Conservation (phyloP, 2,329 filamentous ascomycete genomes). For the Pyrenophora teres region DNA sequence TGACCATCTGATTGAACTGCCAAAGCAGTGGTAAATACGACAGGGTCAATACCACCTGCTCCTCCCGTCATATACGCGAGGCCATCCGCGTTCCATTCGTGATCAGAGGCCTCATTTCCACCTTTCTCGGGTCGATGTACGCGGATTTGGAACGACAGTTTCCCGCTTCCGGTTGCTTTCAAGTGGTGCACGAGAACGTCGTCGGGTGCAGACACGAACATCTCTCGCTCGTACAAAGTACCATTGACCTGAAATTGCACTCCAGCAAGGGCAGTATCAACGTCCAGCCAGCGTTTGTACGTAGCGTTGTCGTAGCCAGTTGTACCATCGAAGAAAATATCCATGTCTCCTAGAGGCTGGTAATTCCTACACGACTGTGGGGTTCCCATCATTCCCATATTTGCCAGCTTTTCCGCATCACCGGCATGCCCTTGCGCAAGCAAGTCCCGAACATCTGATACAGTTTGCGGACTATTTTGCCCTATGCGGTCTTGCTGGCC, state of each 20-base stretch:
- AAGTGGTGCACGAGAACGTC: conserved; percentile 16
- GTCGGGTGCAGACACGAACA: conserved; percentile 8
- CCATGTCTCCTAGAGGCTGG: conserved; percentile 8
- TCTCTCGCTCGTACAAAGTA: conserved; percentile 6
- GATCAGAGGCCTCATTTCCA: conserved; percentile 4
- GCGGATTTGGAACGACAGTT: conserved; percentile 8
- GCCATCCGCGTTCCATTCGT: conserved; percentile 7
- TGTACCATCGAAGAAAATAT: conserved; percentile 6
- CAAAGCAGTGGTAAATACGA: conserved; percentile 6
- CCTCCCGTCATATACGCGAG: conserved; percentile 9
- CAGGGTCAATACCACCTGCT: conserved; percentile 2
- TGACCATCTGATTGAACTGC: conserved; percentile 6
- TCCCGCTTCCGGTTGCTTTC: conserved; percentile 1
- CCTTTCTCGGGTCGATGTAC: conserved; percentile 9
- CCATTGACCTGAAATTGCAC: conserved; percentile 2
- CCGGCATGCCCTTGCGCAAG: conserved; percentile 1
- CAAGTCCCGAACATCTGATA: conserved; percentile 4
- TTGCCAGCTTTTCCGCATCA: conserved; percentile 9
- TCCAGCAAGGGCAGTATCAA: not conserved
- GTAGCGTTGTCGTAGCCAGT: not conserved
- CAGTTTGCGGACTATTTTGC: conserved; percentile 4
- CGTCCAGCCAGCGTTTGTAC: conserved; percentile 8
- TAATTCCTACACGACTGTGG: conserved; percentile 4
- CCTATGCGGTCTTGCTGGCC: conserved; percentile 48
- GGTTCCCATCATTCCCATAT: conserved; percentile 11